Conservation (phyloP, 345 rosid genomes). For the Linum trigynum region DNA sequence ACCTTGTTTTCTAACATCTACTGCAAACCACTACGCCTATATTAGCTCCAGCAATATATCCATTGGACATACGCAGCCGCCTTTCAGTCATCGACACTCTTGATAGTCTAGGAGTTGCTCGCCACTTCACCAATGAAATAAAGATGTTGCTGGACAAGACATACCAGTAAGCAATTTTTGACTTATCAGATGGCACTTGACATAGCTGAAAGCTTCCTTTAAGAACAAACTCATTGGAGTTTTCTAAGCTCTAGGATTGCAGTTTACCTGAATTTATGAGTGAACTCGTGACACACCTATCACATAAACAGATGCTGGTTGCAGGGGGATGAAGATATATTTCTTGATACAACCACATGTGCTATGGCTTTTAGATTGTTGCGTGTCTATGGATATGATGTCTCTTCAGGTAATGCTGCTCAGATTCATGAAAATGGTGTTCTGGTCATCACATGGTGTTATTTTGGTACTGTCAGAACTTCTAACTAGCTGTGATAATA, state of each 20-base stretch:
- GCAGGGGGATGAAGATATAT: slow-evolving; percentile 11
- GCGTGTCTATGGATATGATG: slow-evolving; percentile 9
- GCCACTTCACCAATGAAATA: not conserved
- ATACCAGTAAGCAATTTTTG: too few species aligned
- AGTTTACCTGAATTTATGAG: too few species aligned
- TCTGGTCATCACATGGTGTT: too few species aligned
- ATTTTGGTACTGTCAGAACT: not conserved
- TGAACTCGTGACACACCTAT: too few species aligned
- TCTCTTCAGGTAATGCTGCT: slow-evolving; percentile 10
- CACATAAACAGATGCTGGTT: not conserved
- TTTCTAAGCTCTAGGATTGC: too few species aligned
- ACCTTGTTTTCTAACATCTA: not conserved
- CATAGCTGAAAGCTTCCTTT: too few species aligned
- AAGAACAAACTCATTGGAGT: too few species aligned
- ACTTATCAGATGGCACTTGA: too few species aligned
- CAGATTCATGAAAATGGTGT: too few species aligned
- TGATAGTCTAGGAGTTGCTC: not conserved
- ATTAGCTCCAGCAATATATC: too few species aligned
- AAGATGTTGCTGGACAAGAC: not conserved
- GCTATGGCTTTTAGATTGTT: slow-evolving; percentile 13
- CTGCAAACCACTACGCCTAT: not conserved
- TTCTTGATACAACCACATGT: slow-evolving; percentile 5
- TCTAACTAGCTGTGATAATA: not conserved
- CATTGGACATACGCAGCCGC: not conserved
- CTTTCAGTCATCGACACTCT: not conserved